Evolutionary conservation across 192 early-diverging fungal species (phyloP).

Genomic region (Geranomyces variabilis): DNA sequence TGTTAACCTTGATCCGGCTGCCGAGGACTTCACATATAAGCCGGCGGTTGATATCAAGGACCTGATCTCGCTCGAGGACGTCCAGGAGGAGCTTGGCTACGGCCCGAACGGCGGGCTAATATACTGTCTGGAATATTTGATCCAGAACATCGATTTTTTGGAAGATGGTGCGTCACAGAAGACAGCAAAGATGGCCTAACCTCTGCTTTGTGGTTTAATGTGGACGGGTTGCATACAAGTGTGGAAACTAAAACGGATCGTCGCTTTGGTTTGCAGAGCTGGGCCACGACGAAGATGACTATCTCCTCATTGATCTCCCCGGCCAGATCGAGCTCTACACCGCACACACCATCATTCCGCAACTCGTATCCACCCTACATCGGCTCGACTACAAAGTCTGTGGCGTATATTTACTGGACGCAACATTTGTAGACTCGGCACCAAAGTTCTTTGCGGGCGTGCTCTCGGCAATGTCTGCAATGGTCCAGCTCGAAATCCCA

Average conservation of each 20-base stretch:
- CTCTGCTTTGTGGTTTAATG: no score
- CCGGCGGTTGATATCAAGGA: conserved; percentile 90
- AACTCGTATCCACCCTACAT: conserved; percentile 69
- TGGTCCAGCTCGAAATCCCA: conserved; percentile 97
- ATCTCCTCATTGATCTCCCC: conserved; percentile 96
- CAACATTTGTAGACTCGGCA: conserved; percentile 94
- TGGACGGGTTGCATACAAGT: no score
- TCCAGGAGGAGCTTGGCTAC: conserved; percentile 95
- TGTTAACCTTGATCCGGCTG: conserved; percentile 97
- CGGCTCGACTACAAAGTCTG: conserved; percentile 82
- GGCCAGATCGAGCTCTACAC: conserved; percentile 99
- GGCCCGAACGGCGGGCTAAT: conserved; percentile 97
- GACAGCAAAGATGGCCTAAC: neutral
- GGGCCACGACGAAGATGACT: conserved; percentile 80
- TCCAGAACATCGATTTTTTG: conserved; percentile 96
- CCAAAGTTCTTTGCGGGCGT: conserved; percentile 97
- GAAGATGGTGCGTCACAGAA: conserved; percentile 76
- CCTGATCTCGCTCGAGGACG: conserved; percentile 96
- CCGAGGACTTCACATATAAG: conserved; percentile 93
- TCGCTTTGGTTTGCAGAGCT: conserved; percentile 36
- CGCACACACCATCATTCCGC: conserved; percentile 93
- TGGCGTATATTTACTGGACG: conserved; percentile 91
- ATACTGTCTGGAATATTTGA: conserved; percentile 92
- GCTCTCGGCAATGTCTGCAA: conserved; percentile 91
- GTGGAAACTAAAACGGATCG: neutral